Evolutionary conservation across 257 asterid species (phyloP).

Genomic region (Penstemon eatonii): DNA sequence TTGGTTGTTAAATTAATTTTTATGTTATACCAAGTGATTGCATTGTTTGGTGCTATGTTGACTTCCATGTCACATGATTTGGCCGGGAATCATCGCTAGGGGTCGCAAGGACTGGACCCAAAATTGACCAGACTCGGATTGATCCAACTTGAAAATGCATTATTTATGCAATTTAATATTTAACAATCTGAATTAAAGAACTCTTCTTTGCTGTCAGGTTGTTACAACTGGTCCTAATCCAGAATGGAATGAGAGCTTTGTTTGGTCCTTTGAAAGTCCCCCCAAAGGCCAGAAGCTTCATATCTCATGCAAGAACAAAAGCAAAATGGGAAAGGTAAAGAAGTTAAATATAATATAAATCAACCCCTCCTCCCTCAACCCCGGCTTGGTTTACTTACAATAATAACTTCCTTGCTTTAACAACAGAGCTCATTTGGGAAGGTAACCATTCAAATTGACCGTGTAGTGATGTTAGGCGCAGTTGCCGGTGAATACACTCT

Average conservation of each 20-base stretch:
- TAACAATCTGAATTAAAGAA: neutral
- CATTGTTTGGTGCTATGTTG: no score
- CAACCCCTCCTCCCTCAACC: no score
- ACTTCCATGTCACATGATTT: no score
- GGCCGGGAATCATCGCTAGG: no score
- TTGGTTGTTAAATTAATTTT: no score
- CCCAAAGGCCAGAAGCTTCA: constrained; percentile 99
- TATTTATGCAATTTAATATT: neutral
- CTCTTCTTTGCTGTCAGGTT: constrained; percentile 48
- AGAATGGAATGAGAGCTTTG: constrained; percentile 93
- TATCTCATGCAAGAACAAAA: constrained; percentile 98
- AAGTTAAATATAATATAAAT: neutral
- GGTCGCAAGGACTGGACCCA: no score
- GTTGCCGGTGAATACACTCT: constrained; percentile 95
- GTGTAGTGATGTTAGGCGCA: constrained; percentile 96
- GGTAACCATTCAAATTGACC: constrained; percentile 96
- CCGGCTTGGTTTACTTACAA: neutral
- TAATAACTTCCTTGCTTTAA: neutral
- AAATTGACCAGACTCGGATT: no score
- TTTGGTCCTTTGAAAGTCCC: constrained; percentile 97
- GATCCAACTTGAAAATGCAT: no score
- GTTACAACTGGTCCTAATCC: constrained; percentile 96
- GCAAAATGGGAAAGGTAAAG: constrained; percentile 97
- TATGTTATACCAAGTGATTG: no score
- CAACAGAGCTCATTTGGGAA: constrained; percentile 93